Conservation (phyloP, 768 basidiomycete species). For the Leccinum longicurvipes region DNA sequence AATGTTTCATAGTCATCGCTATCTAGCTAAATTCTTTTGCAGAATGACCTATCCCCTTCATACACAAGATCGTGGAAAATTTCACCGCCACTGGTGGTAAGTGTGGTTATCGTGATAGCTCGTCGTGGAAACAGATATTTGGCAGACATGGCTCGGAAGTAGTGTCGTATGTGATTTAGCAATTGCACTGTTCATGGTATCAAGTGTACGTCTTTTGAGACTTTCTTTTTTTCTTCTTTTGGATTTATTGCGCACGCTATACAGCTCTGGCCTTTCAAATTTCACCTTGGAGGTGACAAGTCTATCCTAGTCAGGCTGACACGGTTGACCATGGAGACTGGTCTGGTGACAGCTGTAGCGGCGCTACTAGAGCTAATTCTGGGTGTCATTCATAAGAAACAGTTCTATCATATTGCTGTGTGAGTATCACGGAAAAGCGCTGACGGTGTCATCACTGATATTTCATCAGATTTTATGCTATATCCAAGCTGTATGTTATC, state of each 20-base stretch:
- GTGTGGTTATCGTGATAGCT: background rate
- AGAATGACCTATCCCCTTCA: slow-evolving; percentile 2
- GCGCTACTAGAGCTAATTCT: slow-evolving; percentile 20
- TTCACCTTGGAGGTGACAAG: slow-evolving; percentile 1
- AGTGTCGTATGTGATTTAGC: slow-evolving; percentile 15
- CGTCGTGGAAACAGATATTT: background rate
- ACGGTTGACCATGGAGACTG: slow-evolving; percentile 24
- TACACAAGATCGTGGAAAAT: background rate
- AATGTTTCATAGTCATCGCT: background rate
- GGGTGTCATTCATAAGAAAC: background rate
- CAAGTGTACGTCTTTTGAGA: slow-evolving; percentile 2
- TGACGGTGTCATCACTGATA: background rate
- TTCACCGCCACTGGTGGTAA: slow-evolving; percentile 12
- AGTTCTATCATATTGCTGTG: slow-evolving; percentile 18
- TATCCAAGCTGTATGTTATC: background rate
- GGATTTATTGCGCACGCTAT: background rate
- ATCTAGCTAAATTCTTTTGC: background rate
- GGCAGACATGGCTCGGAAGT: slow-evolving; percentile 22
- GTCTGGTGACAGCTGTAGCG: slow-evolving; percentile 19
- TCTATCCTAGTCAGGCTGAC: slow-evolving; percentile 13
- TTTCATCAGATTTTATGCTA: background rate
- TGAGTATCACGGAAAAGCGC: background rate
- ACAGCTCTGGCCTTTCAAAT: slow-evolving; percentile 16
- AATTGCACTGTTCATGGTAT: slow-evolving; percentile 20
- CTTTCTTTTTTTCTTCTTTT: background rate